These are phyloP conservation scores for Cryptococcus amylolentus DNA, from an alignment of 1,284 basidiomycete species.

Conservation along the genomic window DNA sequence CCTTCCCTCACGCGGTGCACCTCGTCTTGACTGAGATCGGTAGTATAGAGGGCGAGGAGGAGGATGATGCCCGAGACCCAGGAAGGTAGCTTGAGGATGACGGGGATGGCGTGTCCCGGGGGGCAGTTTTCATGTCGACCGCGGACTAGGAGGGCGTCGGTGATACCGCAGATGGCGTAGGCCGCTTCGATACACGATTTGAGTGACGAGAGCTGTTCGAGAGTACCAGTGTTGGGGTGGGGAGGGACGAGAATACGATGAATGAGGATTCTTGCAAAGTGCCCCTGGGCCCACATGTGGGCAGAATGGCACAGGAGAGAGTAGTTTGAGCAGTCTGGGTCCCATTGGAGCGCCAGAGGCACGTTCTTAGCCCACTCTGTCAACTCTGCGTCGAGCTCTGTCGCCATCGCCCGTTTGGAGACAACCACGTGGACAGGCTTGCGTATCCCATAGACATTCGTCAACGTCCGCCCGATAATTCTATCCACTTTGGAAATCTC, in stretches of 20 bases:
- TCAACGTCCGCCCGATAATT: conserved; percentile 65
- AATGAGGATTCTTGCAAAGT: conserved; percentile 64
- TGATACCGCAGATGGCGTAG: conserved; percentile 68
- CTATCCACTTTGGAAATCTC: conserved; percentile 66
- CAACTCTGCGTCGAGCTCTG: conserved; percentile 65
- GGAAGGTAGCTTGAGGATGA: conserved; percentile 47
- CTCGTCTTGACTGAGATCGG: conserved; percentile 58
- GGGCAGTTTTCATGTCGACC: conserved; percentile 37
- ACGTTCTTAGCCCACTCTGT: conserved; percentile 70
- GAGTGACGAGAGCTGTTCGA: conserved; percentile 58
- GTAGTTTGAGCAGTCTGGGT: conserved; percentile 61
- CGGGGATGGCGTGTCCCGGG: conserved; percentile 49
- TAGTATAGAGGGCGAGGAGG: conserved; percentile 69
- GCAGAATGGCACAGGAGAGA: conserved; percentile 68
- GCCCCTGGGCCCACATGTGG: conserved; percentile 63
- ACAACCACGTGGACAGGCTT: conserved; percentile 56
- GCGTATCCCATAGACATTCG: conserved; percentile 70
- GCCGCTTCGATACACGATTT: conserved; percentile 81
- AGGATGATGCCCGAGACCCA: conserved; percentile 67
- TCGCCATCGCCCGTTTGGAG: conserved; percentile 65
- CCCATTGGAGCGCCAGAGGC: conserved; percentile 70
- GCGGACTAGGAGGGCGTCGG: conserved; percentile 53
- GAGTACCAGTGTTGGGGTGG: conserved; percentile 35
- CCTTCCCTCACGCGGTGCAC: conserved; percentile 64
- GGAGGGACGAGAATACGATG: conserved; percentile 75